Percentiles rank a stretch among this genome's conserved stretches.
phyloP scores from a whole-genome alignment of 495 filamentous ascomycete genomes.

The Evernia prunastri region DNA sequence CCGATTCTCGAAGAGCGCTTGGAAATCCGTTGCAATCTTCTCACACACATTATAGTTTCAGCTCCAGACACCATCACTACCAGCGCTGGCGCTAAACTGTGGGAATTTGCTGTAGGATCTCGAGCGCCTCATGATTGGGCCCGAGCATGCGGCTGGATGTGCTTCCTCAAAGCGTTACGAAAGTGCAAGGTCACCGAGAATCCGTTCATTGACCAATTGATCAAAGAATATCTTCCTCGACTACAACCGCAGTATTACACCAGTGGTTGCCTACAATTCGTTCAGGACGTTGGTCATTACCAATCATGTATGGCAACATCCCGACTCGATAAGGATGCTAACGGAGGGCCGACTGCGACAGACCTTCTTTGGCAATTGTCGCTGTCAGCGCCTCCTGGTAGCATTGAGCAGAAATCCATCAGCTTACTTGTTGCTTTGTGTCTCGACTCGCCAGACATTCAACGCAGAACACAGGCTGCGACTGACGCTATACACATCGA shows the following conservation, averaged over 20 bases:
- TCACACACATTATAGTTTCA: conserved; percentile 50
- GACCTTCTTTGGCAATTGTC: conserved; percentile 83
- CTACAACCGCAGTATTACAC: conserved; percentile 61
- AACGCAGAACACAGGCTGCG: conserved; percentile 39
- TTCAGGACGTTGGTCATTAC: conserved; percentile 48
- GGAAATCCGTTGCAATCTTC: conserved; percentile 50
- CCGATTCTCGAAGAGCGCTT: conserved; percentile 36
- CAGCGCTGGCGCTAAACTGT: conserved; percentile 56
- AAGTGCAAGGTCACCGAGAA: conserved; percentile 36
- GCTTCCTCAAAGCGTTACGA: conserved; percentile 39
- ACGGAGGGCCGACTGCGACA: conserved; percentile 44
- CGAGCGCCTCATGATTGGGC: conserved; percentile 49
- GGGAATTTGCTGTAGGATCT: conserved; percentile 60
- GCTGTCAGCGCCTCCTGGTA: conserved; percentile 59
- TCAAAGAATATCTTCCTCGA: conserved; percentile 56
- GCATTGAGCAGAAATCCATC: conserved; percentile 63
- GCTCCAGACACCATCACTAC: conserved; percentile 53
- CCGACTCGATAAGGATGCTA: conserved; percentile 7
- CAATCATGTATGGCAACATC: conserved; percentile 29
- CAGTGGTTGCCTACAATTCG: conserved; percentile 59
- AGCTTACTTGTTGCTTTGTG: conserved; percentile 68
- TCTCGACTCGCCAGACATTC: conserved; percentile 47
- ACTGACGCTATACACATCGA: conserved; percentile 67
- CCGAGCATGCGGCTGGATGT: conserved; percentile 58
- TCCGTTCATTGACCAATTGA: conserved; percentile 59